Evolutionary conservation across 2,329 filamentous ascomycete species (phyloP).

Genomic region (Arachnopeziza araneosa): DNA sequence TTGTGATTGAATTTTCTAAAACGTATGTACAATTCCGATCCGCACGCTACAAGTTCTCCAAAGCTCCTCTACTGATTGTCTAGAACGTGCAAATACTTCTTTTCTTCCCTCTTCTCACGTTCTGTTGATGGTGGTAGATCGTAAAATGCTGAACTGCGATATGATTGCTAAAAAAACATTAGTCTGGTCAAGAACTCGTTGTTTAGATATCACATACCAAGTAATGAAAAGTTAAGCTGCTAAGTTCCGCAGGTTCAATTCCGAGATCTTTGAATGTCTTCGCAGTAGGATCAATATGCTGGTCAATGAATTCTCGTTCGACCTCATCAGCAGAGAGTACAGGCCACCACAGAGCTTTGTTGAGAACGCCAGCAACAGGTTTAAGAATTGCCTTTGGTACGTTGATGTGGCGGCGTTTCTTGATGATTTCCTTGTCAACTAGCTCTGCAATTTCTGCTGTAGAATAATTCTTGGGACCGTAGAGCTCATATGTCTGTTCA

Average conservation of each 20-base stretch:
- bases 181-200: slow-evolving; percentile 21
- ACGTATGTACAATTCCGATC: slow-evolving; percentile 11
- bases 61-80: slow-evolving; percentile 61
- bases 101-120: slow-evolving; percentile 89
- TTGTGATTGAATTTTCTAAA: not conserved
- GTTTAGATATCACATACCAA: slow-evolving; percentile 55
- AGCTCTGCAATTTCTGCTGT: slow-evolving; percentile 80
- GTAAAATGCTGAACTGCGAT: slow-evolving; percentile 82
- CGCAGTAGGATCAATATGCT: slow-evolving; percentile 80
- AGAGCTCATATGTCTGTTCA: slow-evolving; percentile 88
- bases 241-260: slow-evolving; percentile 83
- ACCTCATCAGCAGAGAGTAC: slow-evolving; percentile 77
- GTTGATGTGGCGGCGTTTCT: slow-evolving; percentile 86
- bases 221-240: slow-evolving; percentile 87
- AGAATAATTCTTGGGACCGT: slow-evolving; percentile 88
- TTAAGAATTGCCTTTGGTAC: slow-evolving; percentile 76
- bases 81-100: slow-evolving; percentile 92
- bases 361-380: slow-evolving; percentile 67
- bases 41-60: not conserved
- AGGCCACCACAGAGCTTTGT: slow-evolving; percentile 85
- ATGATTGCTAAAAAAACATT: slow-evolving; percentile 66
- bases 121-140: slow-evolving; percentile 93
- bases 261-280: slow-evolving; percentile 95
- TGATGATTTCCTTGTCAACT: slow-evolving; percentile 89
- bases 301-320: slow-evolving; percentile 88